Evolutionary conservation across 1,284 basidiomycete genomes (phyloP).

Genomic region (Cutaneotrichosporon spelunceum): DNA sequence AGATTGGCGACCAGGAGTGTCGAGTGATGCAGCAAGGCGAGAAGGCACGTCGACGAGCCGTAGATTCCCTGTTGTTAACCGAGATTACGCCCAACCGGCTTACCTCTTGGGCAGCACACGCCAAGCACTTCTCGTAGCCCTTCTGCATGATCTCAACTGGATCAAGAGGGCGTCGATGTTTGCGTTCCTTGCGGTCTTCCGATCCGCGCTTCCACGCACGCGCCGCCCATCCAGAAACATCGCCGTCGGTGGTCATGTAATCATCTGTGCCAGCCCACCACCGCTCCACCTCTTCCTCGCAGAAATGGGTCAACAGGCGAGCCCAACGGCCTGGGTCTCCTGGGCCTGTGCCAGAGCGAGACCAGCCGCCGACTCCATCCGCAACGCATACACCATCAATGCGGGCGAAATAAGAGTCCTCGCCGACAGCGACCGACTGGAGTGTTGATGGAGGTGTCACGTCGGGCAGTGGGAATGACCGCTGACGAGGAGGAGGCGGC

Average conservation of each 20-base stretch:
- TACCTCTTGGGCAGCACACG: slow-evolving; percentile 52
- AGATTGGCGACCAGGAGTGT: slow-evolving; percentile 85
- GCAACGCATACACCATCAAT: slow-evolving; percentile 50
- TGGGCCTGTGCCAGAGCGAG: slow-evolving; percentile 34
- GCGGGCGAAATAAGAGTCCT: slow-evolving; percentile 51
- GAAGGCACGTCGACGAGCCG: slow-evolving; percentile 58
- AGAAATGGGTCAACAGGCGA: slow-evolving; percentile 49
- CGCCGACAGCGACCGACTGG: slow-evolving; percentile 40
- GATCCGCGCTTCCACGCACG: slow-evolving; percentile 23
- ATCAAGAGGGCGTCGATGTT: slow-evolving; percentile 46
- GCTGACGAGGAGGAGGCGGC: slow-evolving; percentile 35
- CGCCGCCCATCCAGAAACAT: slow-evolving; percentile 23
- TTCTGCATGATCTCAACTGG: slow-evolving; percentile 60
- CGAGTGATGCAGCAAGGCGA: slow-evolving; percentile 62
- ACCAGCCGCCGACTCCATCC: slow-evolving; percentile 53
- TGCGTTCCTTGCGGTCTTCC: slow-evolving; percentile 8
- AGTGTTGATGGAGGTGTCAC: slow-evolving; percentile 32
- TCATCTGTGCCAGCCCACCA: slow-evolving; percentile 45
- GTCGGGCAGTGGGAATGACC: slow-evolving; percentile 40
- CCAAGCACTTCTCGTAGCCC: slow-evolving; percentile 57
- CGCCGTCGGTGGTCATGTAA: slow-evolving; percentile 27
- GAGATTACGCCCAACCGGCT: slow-evolving; percentile 8
- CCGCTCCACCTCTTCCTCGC: slow-evolving; percentile 41
- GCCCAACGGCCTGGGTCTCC: slow-evolving; percentile 48
- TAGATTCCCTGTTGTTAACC: slow-evolving; percentile 52